These are phyloP conservation scores for Discostella stelligeroides DNA, from an alignment of 108 stramenopile genomes.

Conservation along the genomic window DNA sequence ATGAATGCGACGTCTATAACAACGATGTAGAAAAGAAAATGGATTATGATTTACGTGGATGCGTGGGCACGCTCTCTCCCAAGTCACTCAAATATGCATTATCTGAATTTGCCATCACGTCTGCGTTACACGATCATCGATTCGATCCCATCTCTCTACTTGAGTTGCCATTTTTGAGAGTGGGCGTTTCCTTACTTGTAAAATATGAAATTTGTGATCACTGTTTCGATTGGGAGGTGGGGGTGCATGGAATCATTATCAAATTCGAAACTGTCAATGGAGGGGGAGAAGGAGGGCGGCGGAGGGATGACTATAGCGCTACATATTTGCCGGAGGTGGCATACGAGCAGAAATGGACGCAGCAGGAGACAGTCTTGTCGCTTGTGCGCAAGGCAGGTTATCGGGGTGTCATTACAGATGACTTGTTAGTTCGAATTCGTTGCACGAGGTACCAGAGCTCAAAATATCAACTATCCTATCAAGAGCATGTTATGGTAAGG, in stretches of 20 bases:
- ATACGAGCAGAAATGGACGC: constrained; percentile 67
- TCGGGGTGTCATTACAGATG: constrained; percentile 40
- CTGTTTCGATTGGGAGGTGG: constrained; percentile 75
- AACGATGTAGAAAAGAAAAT: constrained; percentile 1
- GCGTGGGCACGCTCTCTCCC: constrained; percentile 72
- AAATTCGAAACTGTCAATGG: constrained; percentile 33
- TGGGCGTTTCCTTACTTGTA: constrained; percentile 73
- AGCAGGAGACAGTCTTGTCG: constrained; percentile 50
- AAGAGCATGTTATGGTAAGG: constrained; percentile 56
- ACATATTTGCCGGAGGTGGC: constrained; percentile 85
- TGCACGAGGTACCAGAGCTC: constrained; percentile 83
- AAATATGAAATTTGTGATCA: constrained; percentile 68
- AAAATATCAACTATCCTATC: constrained; percentile 57
- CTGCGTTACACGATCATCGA: constrained; percentile 70
- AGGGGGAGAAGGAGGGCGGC: neutral
- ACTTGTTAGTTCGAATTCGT: constrained; percentile 49
- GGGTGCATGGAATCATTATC: constrained; percentile 80
- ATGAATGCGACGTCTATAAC: constrained; percentile 15
- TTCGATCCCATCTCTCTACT: constrained; percentile 60
- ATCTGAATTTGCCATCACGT: constrained; percentile 70
- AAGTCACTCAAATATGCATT: constrained; percentile 46
- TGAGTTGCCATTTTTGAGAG: constrained; percentile 64
- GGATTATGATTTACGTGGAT: constrained; percentile 69
- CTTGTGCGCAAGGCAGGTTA: constrained; percentile 81
- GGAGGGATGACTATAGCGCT: constrained; percentile 44